Percentiles rank a stretch among this genome's conserved stretches.
Evolutionary conservation across 2,329 filamentous ascomycete species (phyloP).

Genomic region (Coniochaeta hoffmannii): DNA sequence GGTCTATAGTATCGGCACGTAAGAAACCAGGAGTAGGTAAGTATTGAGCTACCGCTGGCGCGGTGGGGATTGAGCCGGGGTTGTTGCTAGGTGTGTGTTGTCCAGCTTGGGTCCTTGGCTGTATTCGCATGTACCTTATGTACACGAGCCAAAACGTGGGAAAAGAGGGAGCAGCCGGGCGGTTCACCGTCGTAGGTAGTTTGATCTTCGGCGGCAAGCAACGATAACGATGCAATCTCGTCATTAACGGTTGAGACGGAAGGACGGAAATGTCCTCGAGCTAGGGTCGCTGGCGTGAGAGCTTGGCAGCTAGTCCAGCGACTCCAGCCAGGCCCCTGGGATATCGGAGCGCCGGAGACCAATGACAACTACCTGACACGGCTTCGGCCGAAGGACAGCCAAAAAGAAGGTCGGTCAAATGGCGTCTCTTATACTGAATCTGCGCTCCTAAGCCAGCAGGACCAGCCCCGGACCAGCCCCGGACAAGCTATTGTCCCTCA

Average conservation of each 20-base stretch:
- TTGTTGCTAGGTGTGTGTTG: background rate
- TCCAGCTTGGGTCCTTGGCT: background rate
- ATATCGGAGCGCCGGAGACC: background rate
- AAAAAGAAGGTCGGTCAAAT: no score
- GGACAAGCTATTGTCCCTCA: no score
- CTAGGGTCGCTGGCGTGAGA: background rate
- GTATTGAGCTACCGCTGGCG: background rate
- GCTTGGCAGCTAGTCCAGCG: background rate
- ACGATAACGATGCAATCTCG: conserved; percentile 8
- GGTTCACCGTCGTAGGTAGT: conserved; percentile 7
- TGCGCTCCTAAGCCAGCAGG: no score
- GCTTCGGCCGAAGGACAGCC: no score
- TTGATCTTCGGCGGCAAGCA: conserved; percentile 14
- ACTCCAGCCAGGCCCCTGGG: background rate
- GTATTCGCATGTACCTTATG: background rate
- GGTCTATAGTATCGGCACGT: background rate
- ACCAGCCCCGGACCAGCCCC: no score
- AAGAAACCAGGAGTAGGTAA: background rate
- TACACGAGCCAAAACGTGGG: background rate
- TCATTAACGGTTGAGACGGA: conserved; percentile 4
- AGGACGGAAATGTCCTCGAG: background rate
- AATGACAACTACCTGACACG: no score
- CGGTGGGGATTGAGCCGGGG: background rate
- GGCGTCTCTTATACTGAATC: no score
- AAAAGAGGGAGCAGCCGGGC: background rate